Conservation (phyloP, 2,329 filamentous ascomycete species). For the Arthrobotrys conoides region DNA sequence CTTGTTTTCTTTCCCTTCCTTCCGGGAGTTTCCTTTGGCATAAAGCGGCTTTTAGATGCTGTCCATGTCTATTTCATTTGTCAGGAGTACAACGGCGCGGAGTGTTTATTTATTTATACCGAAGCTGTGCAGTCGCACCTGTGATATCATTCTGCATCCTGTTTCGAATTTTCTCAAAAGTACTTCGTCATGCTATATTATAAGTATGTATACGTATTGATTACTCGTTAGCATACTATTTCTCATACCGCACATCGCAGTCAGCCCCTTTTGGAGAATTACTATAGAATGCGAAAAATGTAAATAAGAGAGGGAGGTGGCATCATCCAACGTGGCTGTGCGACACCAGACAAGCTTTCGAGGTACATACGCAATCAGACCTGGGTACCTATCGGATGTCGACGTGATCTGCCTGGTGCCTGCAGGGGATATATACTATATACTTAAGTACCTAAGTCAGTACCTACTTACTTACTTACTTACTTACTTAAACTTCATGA, state of each 20-base stretch:
- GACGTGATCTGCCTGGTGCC: slow-evolving; percentile 52
- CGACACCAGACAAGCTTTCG: slow-evolving; percentile 53
- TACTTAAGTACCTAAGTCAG: not conserved
- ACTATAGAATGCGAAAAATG: not conserved
- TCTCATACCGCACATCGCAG: not conserved
- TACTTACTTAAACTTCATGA: no score
- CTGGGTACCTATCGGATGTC: slow-evolving; percentile 6
- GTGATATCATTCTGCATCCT: slow-evolving; percentile 21
- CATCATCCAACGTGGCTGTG: slow-evolving; percentile 57
- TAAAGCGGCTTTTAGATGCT: slow-evolving; percentile 4
- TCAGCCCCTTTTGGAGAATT: slow-evolving; percentile 1
- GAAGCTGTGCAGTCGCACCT: no score
- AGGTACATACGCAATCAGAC: slow-evolving; percentile 53
- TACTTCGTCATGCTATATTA: not conserved
- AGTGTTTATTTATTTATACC: slow-evolving; percentile 1
- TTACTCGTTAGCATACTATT: not conserved
- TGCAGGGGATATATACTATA: slow-evolving; percentile 14
- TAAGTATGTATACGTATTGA: not conserved
- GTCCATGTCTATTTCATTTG: slow-evolving; percentile 3
- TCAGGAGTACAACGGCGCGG: slow-evolving; percentile 21
- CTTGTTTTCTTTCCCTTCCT: not conserved
- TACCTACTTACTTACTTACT: no score
- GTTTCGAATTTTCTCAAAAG: no score
- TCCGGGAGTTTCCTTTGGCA: not conserved
- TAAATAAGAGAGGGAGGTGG: not conserved